Percentiles rank a stretch among this genome's conserved stretches.
Evolutionary conservation across 805 yeast genomes (phyloP).

Genomic region (Spathaspora passalidarum): DNA sequence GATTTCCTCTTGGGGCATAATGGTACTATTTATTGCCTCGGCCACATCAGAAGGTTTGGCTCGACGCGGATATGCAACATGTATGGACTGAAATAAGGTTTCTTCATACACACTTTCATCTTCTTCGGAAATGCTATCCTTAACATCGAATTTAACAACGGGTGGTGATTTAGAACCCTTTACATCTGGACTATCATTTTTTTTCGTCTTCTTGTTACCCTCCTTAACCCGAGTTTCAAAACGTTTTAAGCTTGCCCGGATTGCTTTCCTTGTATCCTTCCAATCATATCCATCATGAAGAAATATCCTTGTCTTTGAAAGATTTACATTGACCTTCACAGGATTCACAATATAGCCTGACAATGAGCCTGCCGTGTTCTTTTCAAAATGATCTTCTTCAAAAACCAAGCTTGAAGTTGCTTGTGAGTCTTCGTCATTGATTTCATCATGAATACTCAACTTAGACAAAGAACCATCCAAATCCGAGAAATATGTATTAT

Average conservation of each 20-base stretch:
- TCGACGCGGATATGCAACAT: conserved; percentile 55
- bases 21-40: conserved; percentile 49
- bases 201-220: conserved; percentile 14
- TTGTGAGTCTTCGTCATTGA: conserved; percentile 6
- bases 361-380: background rate
- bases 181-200: conserved; percentile 4
- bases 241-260: conserved; percentile 60
- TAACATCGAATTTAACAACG: conserved; percentile 7
- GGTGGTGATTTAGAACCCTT: conserved; percentile 3
- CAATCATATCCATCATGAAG: conserved; percentile 93
- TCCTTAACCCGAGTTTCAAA: conserved; percentile 52
- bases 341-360: conserved; percentile 15
- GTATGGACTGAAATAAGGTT: conserved; percentile 75
- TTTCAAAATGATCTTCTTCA: conserved; percentile 26
- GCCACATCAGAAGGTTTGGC: conserved; percentile 46
- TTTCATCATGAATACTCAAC: conserved; percentile 3
- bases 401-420: conserved; percentile 10
- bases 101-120: conserved; percentile 46
- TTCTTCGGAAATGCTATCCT: conserved; percentile 4
- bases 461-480: conserved; percentile 4
- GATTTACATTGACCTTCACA: conserved; percentile 27
- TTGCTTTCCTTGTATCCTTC: conserved; percentile 68
- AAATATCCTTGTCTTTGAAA: conserved; percentile 41
- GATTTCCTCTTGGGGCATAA: conserved; percentile 18
- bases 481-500: conserved; percentile 26